These are phyloP conservation scores for Delonix regia DNA, from an alignment of 306 rosid species.

Conservation along the genomic window DNA sequence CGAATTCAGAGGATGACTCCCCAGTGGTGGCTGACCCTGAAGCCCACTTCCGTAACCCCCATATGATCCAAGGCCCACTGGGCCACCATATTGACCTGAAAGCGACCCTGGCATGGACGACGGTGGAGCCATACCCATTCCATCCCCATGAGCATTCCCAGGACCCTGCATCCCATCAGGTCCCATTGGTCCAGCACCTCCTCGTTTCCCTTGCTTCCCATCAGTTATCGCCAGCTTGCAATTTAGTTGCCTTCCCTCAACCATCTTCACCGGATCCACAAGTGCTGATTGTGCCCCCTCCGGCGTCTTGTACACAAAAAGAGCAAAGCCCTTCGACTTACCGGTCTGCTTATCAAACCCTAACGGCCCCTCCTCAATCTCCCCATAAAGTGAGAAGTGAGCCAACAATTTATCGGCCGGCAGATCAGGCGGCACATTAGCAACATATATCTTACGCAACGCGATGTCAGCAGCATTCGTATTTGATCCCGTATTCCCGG, in stretches of 20 bases:
- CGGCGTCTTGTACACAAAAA: slow-evolving; percentile 78
- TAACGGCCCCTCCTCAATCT: slow-evolving; percentile 93
- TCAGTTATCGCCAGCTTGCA: slow-evolving; percentile 83
- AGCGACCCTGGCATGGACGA: slow-evolving; percentile 56
- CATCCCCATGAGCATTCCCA: slow-evolving; percentile 55
- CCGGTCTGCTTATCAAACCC: slow-evolving; percentile 97
- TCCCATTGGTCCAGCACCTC: slow-evolving; percentile 28
- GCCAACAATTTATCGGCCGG: slow-evolving; percentile 74
- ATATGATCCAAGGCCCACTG: slow-evolving; percentile 68
- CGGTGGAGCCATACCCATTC: slow-evolving; percentile 46
- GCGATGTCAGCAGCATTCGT: slow-evolving; percentile 52
- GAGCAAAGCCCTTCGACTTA: slow-evolving; percentile 82
- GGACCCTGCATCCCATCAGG: slow-evolving; percentile 57
- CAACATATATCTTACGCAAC: slow-evolving; percentile 81
- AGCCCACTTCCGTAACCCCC: slow-evolving; percentile 70
- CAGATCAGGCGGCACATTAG: slow-evolving; percentile 89
- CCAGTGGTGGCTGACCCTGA: slow-evolving; percentile 68
- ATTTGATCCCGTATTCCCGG: slow-evolving; percentile 54
- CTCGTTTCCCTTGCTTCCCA: slow-evolving; percentile 80
- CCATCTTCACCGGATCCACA: slow-evolving; percentile 77
- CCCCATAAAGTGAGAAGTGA: slow-evolving; percentile 78
- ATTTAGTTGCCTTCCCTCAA: slow-evolving; percentile 80
- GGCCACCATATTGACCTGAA: slow-evolving; percentile 61
- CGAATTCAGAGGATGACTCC: slow-evolving; percentile 63
- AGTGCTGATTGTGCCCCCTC: slow-evolving; percentile 93